These are phyloP conservation scores for Triticum monococcum DNA, from an alignment of 176 grass and related monocot species.

Conservation along the genomic window DNA sequence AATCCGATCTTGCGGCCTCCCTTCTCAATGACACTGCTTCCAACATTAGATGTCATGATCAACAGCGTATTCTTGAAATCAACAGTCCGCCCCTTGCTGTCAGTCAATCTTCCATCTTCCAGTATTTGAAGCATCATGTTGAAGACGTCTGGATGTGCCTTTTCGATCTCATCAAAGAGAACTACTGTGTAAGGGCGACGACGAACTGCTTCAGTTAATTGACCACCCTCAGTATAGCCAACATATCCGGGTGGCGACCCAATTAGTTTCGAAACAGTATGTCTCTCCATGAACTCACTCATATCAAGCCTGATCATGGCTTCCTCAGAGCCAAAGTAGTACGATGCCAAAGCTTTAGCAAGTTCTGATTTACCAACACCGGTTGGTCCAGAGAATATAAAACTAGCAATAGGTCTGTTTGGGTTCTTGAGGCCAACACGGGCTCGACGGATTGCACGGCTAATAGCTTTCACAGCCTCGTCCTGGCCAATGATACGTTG, in stretches of 20 bases:
- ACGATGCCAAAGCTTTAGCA: slow-evolving; percentile 79
- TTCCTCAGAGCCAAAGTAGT: slow-evolving; percentile 94
- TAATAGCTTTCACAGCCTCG: slow-evolving; percentile 96
- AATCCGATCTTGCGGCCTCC: slow-evolving; percentile 93
- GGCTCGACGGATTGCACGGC: slow-evolving; percentile 86
- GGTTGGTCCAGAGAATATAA: slow-evolving; percentile 96
- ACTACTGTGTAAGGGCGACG: slow-evolving; percentile 89
- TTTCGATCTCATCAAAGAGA: slow-evolving; percentile 97
- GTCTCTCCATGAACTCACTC: slow-evolving; percentile 99
- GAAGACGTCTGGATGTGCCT: slow-evolving; percentile 97
- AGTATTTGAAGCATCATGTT: slow-evolving; percentile 99
- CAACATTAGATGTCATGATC: slow-evolving; percentile 94
- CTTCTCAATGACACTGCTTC: slow-evolving; percentile 94
- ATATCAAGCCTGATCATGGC: slow-evolving; percentile 97
- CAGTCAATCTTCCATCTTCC: slow-evolving; percentile 93
- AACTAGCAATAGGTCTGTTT: slow-evolving; percentile 91
- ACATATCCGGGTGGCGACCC: slow-evolving; percentile 97
- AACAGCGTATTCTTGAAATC: slow-evolving; percentile 95
- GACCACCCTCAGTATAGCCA: slow-evolving; percentile 92
- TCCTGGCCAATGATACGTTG: slow-evolving; percentile 91
- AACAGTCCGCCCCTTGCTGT: slow-evolving; percentile 88
- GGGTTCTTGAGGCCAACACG: slow-evolving; percentile 97
- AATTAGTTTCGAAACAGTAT: slow-evolving; percentile 93
- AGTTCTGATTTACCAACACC: slow-evolving; percentile 98
- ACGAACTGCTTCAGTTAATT: slow-evolving; percentile 87